A percentile compares a stretch with the other conserved stretches of the same genome.
phyloP scores from a whole-genome alignment of 352 stramenopile genomes.

The Phytophthora meadii region DNA sequence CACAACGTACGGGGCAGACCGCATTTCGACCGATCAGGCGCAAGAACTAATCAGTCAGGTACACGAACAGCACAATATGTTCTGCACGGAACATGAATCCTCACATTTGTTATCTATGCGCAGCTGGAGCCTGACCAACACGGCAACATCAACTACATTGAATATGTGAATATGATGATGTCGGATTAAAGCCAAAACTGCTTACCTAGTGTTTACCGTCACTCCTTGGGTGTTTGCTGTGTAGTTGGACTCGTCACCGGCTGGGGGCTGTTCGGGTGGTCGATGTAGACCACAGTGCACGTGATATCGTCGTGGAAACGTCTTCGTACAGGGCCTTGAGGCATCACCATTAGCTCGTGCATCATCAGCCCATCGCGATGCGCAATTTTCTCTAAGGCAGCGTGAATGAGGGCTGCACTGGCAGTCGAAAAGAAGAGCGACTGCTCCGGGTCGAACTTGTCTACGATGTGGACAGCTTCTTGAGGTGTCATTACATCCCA shows the following conservation, averaged over 20 bases:
- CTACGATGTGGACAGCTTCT: constrained; percentile 70
- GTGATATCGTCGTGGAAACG: constrained; percentile 84
- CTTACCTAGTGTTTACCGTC: constrained; percentile 10
- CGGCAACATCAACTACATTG: constrained; percentile 93
- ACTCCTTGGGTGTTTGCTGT: constrained; percentile 15
- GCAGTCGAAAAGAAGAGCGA: constrained; percentile 62
- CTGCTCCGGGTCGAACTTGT: constrained; percentile 65
- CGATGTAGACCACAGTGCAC: constrained; percentile 78
- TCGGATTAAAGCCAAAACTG: constrained; percentile 54
- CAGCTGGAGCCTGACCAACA: constrained; percentile 93
- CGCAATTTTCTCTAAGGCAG: constrained; percentile 71
- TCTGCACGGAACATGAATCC: background rate
- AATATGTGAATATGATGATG: constrained; percentile 98
- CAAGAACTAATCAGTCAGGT: constrained; percentile 92
- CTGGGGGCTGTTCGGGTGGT: constrained; percentile 23
- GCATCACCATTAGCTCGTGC: constrained; percentile 68
- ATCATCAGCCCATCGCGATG: constrained; percentile 75
- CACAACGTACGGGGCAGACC: constrained; percentile 91
- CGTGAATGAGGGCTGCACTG: constrained; percentile 73
- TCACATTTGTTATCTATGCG: constrained; percentile 14
- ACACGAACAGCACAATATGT: constrained; percentile 7
- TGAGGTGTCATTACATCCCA: constrained; percentile 81
- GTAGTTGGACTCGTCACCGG: constrained; percentile 10
- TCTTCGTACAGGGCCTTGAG: constrained; percentile 53
- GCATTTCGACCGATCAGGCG: constrained; percentile 91